Evolutionary conservation across 2,329 filamentous ascomycete species (phyloP).

Genomic region (Colletotrichum destructivum): DNA sequence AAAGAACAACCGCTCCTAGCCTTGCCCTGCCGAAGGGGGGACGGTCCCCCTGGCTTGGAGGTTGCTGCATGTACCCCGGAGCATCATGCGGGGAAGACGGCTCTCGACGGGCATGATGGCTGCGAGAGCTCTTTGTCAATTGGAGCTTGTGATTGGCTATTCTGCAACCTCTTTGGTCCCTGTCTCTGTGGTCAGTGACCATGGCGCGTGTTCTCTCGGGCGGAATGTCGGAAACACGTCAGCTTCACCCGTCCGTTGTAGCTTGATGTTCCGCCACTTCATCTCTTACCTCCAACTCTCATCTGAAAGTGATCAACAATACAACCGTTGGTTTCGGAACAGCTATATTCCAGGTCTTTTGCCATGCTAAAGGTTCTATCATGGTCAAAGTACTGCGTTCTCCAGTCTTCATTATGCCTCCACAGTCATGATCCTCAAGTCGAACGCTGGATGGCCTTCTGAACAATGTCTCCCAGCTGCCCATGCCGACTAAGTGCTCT

Average conservation of each 20-base stretch:
- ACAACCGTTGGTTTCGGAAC: too few species aligned
- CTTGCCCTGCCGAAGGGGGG: constrained; percentile 22
- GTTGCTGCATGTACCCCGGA: constrained; percentile 7
- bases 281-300: neutral
- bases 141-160: neutral
- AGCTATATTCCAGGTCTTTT: neutral
- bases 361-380: neutral
- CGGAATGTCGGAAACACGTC: neutral
- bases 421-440: neutral
- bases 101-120: constrained; percentile 5
- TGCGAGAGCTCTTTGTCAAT: neutral
- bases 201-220: neutral
- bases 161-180: neutral
- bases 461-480: neutral
- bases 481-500: neutral
- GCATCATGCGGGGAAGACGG: constrained; percentile 35
- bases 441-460: too few species aligned
- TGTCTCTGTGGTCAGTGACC: neutral
- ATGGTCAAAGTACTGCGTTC: neutral
- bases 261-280: neutral
- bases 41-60: neutral
- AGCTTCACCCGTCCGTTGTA: neutral
- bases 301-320: neutral
- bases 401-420: neutral
- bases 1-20: constrained; percentile 26